Evolutionary conservation across 2,329 filamentous ascomycete species (phyloP).

Genomic region (Rosellinia necatrix): DNA sequence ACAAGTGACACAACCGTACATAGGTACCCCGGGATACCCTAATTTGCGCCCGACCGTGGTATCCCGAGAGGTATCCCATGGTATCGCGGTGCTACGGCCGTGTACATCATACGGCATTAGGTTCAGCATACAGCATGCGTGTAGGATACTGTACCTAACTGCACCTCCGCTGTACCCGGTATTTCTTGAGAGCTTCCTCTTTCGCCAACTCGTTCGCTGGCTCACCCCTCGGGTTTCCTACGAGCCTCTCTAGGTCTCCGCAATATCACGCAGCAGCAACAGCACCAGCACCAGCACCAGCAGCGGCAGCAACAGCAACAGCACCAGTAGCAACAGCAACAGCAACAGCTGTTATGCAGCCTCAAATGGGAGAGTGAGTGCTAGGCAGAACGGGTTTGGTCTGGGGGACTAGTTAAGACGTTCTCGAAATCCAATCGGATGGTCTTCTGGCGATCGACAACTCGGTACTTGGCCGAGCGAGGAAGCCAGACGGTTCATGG

Average conservation of each 20-base stretch:
- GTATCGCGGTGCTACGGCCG: too few relatives aligned
- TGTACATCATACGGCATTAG: too few relatives aligned
- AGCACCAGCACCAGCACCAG: too few relatives aligned
- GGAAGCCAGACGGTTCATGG: not conserved
- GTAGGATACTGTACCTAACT: not conserved
- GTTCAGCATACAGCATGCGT: too few relatives aligned
- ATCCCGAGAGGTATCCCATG: too few relatives aligned
- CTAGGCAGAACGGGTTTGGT: not conserved
- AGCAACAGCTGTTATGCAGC: too few relatives aligned
- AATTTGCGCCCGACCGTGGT: too few relatives aligned
- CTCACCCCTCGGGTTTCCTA: conserved; percentile 3
- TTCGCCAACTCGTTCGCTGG: conserved; percentile 26
- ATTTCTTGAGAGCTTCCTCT: conserved; percentile 30
- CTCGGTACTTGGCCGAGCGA: conserved; percentile 2
- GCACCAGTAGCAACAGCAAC: too few relatives aligned
- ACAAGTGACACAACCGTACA: too few relatives aligned
- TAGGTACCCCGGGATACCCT: too few relatives aligned
- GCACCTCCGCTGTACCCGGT: conserved; percentile 21
- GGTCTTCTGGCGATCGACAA: conserved; percentile 6
- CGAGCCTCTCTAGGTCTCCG: conserved; percentile 11
- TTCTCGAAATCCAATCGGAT: conserved; percentile 4
- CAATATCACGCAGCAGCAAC: conserved; percentile 9
- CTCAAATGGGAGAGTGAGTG: too few relatives aligned
- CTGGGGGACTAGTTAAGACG: not conserved
- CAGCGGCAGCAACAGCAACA: too few relatives aligned